Base-by-base conservation (phyloP, 2,329 filamentous ascomycete species). In the Paecilomyces sp. region DNA sequence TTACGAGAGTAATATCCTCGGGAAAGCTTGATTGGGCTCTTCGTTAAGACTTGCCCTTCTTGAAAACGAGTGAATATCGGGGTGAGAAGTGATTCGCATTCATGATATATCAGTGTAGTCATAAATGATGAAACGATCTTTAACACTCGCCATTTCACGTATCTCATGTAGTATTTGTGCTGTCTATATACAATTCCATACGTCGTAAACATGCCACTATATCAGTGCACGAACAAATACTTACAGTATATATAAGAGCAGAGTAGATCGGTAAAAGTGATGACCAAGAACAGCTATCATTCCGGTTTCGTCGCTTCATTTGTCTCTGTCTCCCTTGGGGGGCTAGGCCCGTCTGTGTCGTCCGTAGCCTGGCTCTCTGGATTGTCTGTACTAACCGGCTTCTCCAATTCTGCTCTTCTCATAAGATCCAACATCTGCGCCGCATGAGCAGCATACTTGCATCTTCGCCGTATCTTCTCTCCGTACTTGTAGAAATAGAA, bases 401-500 rank as follows among this genome's bases (percentile, higher is more conserved):
- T 41, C 5, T 41, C 13, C n/a, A 41, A 15, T 12, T 41, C 36
- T 15, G 13, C 36, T n/a, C 13, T 41, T 41, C 36, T 41, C 36
- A 41, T 41, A 6, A 41, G 5, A 0, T 41, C 36, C 15, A 41
- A 7, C 13, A 41, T n/a, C 13, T 41, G 3, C 13, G 36, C 36
- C 15, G 36, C 67, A 54, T 73, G 66, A 0, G 67, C 69, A 11
- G 72, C 65, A 58, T 74, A 76, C 61, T 73, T 74, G 64, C 73
- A 75, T 57, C 67, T 70, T 62, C 67, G 66, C 4, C 75, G 65
- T 50, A 77, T 69, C 4, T 47, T 36, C 7, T 68, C 62, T 1
- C 74, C 75, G 51, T 74, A 75, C 34, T 65, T 69, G 61, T 76
- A 75, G 58, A 77, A 74, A 13, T 76, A 57, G 56, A 76, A 74